Percentiles rank a stretch among this genome's conserved stretches.
phyloP scores from a whole-genome alignment of 2,329 filamentous ascomycete genomes.

The Elsinoe perseae region DNA sequence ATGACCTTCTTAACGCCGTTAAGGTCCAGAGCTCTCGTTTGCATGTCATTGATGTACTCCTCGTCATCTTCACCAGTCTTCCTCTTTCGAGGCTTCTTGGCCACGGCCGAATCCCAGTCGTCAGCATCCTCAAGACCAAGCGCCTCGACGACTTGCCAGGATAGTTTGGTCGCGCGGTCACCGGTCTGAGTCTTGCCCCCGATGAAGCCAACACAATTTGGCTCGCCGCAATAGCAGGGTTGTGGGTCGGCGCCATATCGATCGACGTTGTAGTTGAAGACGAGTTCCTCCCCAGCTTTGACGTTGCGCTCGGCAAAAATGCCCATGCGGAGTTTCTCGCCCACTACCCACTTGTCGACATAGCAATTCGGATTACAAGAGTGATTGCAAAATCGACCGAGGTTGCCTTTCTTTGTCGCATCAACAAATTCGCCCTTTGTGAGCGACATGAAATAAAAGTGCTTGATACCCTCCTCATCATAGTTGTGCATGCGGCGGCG shows the following conservation, averaged over 20 bases:
- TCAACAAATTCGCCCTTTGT: constrained; percentile 95
- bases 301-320: constrained; percentile 88
- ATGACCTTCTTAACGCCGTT: constrained; percentile 87
- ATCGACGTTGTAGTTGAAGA: constrained; percentile 99
- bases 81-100: constrained; percentile 89
- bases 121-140: constrained; percentile 90
- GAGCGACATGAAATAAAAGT: constrained; percentile 99
- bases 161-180: constrained; percentile 74
- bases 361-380: constrained; percentile 99
- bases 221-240: constrained; percentile 90
- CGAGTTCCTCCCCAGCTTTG: constrained; percentile 82
- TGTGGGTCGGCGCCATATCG: constrained; percentile 95
- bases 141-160: constrained; percentile 82
- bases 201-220: constrained; percentile 92
- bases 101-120: constrained; percentile 81
- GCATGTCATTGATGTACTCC: constrained; percentile 85
- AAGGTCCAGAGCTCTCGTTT: constrained; percentile 71
- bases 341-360: constrained; percentile 98
- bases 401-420: constrained; percentile 90
- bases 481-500: constrained; percentile 87
- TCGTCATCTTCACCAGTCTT: constrained; percentile 85
- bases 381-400: constrained; percentile 97
- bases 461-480: constrained; percentile 92
- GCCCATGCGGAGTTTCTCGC: constrained; percentile 95
- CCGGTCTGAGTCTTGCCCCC: constrained; percentile 90